Percentiles rank a stretch among this genome's conserved stretches.
phyloP scores from a whole-genome alignment of 1,139 yeast species.

The Magnusiomyces tetraspermus region DNA sequence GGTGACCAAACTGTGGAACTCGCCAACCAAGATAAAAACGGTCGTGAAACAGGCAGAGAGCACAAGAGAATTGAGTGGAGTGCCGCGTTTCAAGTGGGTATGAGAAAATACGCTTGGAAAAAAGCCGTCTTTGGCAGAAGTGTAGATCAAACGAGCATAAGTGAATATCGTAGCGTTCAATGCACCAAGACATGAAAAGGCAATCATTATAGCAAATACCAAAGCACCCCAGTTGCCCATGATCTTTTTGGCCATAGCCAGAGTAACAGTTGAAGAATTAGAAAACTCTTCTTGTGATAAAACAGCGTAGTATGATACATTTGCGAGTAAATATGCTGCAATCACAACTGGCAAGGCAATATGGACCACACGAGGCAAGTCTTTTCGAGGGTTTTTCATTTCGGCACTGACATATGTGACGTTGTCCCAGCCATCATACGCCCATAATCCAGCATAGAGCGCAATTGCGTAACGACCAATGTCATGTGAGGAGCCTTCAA shows the following conservation, averaged over 20 bases:
- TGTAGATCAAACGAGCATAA: slow-evolving; percentile 33
- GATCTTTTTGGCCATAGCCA: slow-evolving; percentile 30
- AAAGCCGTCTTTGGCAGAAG: slow-evolving; percentile 33
- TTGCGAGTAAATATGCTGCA: slow-evolving; percentile 32
- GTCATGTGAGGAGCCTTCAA: slow-evolving; percentile 26
- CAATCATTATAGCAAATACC: slow-evolving; percentile 31
- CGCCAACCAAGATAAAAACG: slow-evolving; percentile 31
- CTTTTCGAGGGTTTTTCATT: slow-evolving; percentile 32
- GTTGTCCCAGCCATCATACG: slow-evolving; percentile 41
- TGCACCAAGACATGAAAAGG: slow-evolving; percentile 36
- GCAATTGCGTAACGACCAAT: slow-evolving; percentile 34
- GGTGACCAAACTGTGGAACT: slow-evolving; percentile 31
- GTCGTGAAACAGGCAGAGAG: slow-evolving; percentile 29
- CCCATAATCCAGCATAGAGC: slow-evolving; percentile 38
- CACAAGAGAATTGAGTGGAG: slow-evolving; percentile 34
- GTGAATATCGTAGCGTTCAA: slow-evolving; percentile 35
- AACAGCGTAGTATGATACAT: slow-evolving; percentile 34
- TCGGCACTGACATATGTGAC: slow-evolving; percentile 37
- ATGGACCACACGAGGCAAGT: slow-evolving; percentile 35
- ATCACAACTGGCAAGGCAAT: slow-evolving; percentile 37
- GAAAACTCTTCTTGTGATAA: slow-evolving; percentile 30
- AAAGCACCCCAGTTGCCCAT: slow-evolving; percentile 29
- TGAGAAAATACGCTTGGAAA: slow-evolving; percentile 30
- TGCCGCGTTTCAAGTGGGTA: slow-evolving; percentile 23
- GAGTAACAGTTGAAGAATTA: slow-evolving; percentile 32